These are phyloP conservation scores for Conticribra guillardii DNA, from an alignment of 108 stramenopile genomes.

Conservation along the genomic window DNA sequence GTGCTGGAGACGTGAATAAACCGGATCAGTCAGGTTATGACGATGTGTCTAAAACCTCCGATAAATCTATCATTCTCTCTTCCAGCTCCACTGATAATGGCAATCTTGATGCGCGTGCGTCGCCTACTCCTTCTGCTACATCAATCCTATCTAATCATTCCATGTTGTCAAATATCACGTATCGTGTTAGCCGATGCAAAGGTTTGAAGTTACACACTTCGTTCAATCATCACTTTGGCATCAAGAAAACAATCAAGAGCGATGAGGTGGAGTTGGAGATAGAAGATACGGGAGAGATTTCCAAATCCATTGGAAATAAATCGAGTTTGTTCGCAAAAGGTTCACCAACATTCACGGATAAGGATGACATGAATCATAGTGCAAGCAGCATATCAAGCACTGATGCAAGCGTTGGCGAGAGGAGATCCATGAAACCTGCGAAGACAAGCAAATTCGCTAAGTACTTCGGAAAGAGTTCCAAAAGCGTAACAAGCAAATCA, in stretches of 20 bases:
- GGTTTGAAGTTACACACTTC: neutral
- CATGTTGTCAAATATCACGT: neutral
- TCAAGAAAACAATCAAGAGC: neutral
- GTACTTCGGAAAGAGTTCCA: neutral
- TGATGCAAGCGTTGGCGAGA: neutral
- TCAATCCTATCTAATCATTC: neutral
- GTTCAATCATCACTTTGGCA: neutral
- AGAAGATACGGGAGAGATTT: neutral
- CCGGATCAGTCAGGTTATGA: too few species aligned
- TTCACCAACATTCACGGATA: too few species aligned
- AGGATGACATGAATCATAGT: too few species aligned
- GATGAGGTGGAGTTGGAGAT: neutral
- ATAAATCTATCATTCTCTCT: neutral
- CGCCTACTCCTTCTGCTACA: neutral
- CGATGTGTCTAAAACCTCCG: neutral
- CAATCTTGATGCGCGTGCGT: too few species aligned
- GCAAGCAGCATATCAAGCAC: neutral
- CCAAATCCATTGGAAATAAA: neutral
- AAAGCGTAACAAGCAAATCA: neutral
- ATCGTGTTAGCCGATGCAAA: neutral
- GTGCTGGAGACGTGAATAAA: too few species aligned
- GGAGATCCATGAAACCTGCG: neutral
- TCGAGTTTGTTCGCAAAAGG: neutral
- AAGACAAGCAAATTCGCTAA: neutral
- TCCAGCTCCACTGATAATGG: neutral